Evolutionary conservation across 148 eudicot species (phyloP).

Genomic region (Arbutus unedo): DNA sequence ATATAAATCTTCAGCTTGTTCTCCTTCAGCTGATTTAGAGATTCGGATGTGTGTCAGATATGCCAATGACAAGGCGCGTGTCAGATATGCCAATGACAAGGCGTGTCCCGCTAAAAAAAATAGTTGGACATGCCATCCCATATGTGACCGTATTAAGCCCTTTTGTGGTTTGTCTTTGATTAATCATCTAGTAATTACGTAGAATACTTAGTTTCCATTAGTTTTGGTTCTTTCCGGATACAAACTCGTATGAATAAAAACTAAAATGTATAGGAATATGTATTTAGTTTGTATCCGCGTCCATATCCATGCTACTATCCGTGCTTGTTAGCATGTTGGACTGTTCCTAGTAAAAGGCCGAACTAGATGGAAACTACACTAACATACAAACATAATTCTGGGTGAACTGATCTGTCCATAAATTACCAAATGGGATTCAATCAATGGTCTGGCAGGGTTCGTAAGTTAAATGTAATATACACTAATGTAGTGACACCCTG

Average conservation of each 20-base stretch:
- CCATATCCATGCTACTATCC: neutral
- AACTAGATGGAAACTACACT: neutral
- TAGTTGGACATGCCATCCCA: too few species aligned
- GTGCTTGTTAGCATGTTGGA: neutral
- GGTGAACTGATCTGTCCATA: neutral
- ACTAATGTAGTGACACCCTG: neutral
- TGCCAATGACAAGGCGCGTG: neutral
- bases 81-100: neutral
- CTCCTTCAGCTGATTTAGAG: neutral
- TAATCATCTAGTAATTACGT: neutral
- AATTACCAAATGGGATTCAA: constrained; percentile 8
- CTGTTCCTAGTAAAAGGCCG: neutral
- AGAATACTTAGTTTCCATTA: neutral
- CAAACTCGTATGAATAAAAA: neutral
- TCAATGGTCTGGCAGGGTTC: neutral
- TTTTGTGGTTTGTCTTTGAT: neutral
- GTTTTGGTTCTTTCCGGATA: neutral
- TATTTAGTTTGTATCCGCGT: neutral
- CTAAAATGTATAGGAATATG: too few species aligned
- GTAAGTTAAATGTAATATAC: neutral
- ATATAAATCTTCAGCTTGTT: neutral
- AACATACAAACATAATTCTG: neutral
- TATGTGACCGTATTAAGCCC: neutral
- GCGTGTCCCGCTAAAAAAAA: neutral
- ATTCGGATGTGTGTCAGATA: neutral